These are phyloP conservation scores for Zymoseptoria brevis DNA, from an alignment of 2,329 filamentous ascomycete genomes.

Conservation along the genomic window DNA sequence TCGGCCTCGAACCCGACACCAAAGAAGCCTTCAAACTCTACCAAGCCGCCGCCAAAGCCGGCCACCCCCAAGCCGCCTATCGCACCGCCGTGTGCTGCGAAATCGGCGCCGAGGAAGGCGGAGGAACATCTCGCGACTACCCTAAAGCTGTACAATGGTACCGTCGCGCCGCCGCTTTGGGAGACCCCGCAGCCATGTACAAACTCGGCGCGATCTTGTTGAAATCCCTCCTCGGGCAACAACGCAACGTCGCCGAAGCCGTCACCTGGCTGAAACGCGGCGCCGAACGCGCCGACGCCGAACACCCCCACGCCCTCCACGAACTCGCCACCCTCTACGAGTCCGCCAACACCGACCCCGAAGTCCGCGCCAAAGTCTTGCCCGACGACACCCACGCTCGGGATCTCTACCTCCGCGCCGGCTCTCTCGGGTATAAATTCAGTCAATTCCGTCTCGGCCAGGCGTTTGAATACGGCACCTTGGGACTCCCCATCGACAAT, in stretches of 20 bases:
- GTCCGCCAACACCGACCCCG: conserved; percentile 48
- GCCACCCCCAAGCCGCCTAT: conserved; percentile 81
- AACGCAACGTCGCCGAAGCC: conserved; percentile 72
- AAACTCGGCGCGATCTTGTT: conserved; percentile 95
- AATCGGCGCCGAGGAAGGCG: conserved; percentile 87
- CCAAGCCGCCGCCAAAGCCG: conserved; percentile 83
- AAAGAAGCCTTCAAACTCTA: conserved; percentile 93
- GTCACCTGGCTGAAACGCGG: conserved; percentile 89
- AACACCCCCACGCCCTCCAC: conserved; percentile 92
- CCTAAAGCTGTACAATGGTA: conserved; percentile 98
- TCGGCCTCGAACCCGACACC: conserved; percentile 72
- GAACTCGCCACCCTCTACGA: conserved; percentile 64
- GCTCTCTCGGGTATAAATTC: conserved; percentile 86
- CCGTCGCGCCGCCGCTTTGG: conserved; percentile 79
- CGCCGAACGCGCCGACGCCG: conserved; percentile 74
- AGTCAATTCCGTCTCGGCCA: conserved; percentile 84
- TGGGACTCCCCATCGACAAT: conserved; percentile 76
- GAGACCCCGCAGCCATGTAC: conserved; percentile 93
- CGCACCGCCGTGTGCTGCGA: conserved; percentile 95
- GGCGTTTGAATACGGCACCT: conserved; percentile 79
- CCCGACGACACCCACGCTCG: conserved; percentile 75
- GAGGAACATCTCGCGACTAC: conserved; percentile 83
- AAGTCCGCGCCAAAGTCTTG: conserved; percentile 61
- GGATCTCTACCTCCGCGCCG: conserved; percentile 76
- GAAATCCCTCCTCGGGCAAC: conserved; percentile 87